Evolutionary conservation across 2,329 filamentous ascomycete species (phyloP), one percentile per base, ranked within the genome.

Genomic region (Trichoderma asperellum): DNA sequence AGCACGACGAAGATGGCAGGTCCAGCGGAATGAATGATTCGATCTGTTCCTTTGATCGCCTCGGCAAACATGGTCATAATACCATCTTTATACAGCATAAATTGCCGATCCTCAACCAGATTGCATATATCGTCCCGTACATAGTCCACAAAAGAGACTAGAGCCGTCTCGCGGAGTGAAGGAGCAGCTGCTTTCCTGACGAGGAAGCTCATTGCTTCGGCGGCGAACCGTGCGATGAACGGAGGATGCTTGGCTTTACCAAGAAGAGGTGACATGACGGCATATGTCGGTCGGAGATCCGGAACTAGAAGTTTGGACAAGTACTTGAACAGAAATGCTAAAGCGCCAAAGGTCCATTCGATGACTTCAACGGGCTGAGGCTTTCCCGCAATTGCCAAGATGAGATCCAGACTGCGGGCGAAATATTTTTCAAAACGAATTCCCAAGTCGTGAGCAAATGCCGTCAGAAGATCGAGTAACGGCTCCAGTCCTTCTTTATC

Each of bases 251-350:
- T 88, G 69, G 90, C 85, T 79, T 92, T 94, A 72, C 95, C 96
- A 35, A 99, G 87, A 64, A 98, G 86, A 3, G 94, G 91, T 0
- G 92, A 87, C 83, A 99, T 89, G 64, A 96, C 88, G 76, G 93
- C 88, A 77, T 93, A 94, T 2, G 96, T 90, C 58, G 95, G 93
- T 71, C 92, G 86, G 72, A 99, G 81, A 76, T 99, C 92, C 4
- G 93, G 91, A 0, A 96, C 92, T 27, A 99, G 81, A 0, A 98
- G 86, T 72, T 93, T 90, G 2, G 94, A 96, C 5, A 99, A 87
- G 77, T 98, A 98, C 78, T 99, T 99, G 87, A 99, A 97, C 52
- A 98, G 85, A 85, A 96, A 99, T 57, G 96, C 94, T 68, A 99
- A 84, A 74, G 93, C 94, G 14, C 91, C 93, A 81, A 99, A 99